Percentiles rank a stretch among this genome's conserved stretches.
phyloP scores from a whole-genome alignment of 2,329 filamentous ascomycete species.

The Fusarium decemcellulare region DNA sequence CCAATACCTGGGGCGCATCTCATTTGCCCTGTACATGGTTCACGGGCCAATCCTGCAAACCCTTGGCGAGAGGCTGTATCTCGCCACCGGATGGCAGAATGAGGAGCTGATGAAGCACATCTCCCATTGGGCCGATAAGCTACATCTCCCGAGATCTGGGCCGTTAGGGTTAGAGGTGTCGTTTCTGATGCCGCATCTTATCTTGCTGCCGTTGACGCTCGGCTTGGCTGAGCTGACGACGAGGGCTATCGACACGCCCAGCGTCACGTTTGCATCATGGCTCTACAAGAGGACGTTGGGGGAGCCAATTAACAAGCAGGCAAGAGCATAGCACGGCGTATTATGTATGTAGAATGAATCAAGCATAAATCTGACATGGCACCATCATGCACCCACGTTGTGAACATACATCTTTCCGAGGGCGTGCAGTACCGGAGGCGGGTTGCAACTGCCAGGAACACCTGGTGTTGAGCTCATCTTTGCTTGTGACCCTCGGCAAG shows the following conservation, averaged over 20 bases:
- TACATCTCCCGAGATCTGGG: slow-evolving; percentile 68
- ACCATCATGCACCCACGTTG: slow-evolving; percentile 7
- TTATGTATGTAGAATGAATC: slow-evolving; percentile 16
- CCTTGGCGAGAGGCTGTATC: slow-evolving; percentile 75
- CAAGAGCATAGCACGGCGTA: slow-evolving; percentile 23
- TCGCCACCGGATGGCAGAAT: slow-evolving; percentile 69
- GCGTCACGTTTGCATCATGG: slow-evolving; percentile 70
- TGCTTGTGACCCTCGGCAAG: slow-evolving; percentile 19
- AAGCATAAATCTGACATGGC: slow-evolving; percentile 31
- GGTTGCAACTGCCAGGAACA: neutral
- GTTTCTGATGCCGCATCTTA: slow-evolving; percentile 71
- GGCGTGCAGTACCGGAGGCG: neutral
- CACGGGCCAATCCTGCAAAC: slow-evolving; percentile 74
- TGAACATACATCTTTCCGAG: neutral
- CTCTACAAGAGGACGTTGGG: slow-evolving; percentile 64
- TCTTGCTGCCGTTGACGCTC: slow-evolving; percentile 72
- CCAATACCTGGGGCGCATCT: slow-evolving; percentile 74
- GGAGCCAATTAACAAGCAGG: slow-evolving; percentile 29
- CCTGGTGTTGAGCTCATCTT: neutral
- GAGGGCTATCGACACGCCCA: slow-evolving; percentile 70
- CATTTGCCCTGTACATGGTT: slow-evolving; percentile 74
- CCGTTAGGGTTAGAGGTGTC: slow-evolving; percentile 73
- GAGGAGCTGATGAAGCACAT: slow-evolving; percentile 64
- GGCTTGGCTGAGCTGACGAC: slow-evolving; percentile 71
- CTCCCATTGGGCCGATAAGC: slow-evolving; percentile 68